phyloP scores from a whole-genome alignment of 805 yeast species.

The Suhomyces sp. region DNA sequence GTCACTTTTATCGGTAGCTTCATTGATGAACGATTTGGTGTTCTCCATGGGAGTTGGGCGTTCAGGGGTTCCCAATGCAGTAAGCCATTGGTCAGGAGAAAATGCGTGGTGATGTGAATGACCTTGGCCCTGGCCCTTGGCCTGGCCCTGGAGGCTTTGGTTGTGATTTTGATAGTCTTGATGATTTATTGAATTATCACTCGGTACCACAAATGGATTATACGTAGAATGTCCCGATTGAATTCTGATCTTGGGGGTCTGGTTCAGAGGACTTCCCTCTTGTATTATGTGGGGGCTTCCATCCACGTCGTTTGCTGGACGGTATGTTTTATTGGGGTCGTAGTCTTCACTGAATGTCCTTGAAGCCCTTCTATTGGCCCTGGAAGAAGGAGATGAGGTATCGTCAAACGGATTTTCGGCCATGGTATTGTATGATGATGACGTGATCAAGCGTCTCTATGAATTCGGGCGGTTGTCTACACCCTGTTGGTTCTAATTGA shows the following conservation, averaged over 20 bases:
- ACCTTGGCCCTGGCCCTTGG: not conserved
- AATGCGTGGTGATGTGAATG: not conserved
- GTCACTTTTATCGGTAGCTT: conserved; percentile 28
- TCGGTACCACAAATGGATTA: conserved; percentile 2
- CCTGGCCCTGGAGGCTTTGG: too few species aligned
- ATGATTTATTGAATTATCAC: not conserved
- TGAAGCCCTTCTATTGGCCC: too few species aligned
- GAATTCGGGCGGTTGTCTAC: too few species aligned
- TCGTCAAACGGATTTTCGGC: too few species aligned
- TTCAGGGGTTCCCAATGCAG: not conserved
- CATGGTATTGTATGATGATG: too few species aligned
- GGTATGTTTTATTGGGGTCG: conserved; percentile 14
- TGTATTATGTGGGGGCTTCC: too few species aligned
- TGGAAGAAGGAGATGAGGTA: too few species aligned
- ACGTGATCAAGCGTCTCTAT: too few species aligned
- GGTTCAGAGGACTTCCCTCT: too few species aligned
- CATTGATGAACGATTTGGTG: conserved; percentile 18
- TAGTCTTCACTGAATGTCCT: conserved; percentile 10
- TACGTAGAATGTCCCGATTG: not conserved
- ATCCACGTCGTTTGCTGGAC: conserved; percentile 8
- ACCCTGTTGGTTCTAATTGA: too few species aligned
- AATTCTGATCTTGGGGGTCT: not conserved
- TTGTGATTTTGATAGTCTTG: not conserved
- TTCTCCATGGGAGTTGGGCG: not conserved
- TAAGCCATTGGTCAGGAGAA: too few species aligned